Evolutionary conservation across 164 flowering plant genomes (phyloP), one percentile per base, ranked within the genome.

Genomic region (Aristolochia contorta): DNA sequence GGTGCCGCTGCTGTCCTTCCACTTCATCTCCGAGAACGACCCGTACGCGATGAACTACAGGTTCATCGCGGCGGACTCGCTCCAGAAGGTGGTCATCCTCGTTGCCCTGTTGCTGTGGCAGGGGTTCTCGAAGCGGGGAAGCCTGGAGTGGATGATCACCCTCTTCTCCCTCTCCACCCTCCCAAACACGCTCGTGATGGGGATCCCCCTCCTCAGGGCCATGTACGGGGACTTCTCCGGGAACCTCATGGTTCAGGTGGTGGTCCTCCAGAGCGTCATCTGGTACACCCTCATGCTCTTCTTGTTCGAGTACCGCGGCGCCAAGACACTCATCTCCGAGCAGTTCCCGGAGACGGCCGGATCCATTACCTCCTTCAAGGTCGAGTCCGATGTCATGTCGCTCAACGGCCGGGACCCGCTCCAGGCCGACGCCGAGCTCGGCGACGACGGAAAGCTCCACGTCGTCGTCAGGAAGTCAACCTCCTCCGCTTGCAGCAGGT

Each of bases 141-240:
- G 65, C 65, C 64, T 86, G 0, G 98, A 89, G 16, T 87, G 98
- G 97, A 71, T 82, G 80, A 92, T 89, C 68, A 92, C 97, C 1
- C 73, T 92, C 21, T 92, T 92, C 68, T 92, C 98, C 0, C 85
- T 92, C 46, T 87, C 97, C 13, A 80, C 96, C 4, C 87, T 89
- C 18, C 98, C 97, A 8, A 92, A 89, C 75, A 92, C 98, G 2
- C 89, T 92, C 12, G 98, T 92, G 45, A 89, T 92, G 96, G 97
- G 98, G 0, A 90, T 93, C 61, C 98, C 98, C 0, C 78, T 93
- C 6, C 65, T 93, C 14, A 77, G 62, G 43, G 97, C 90, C 76
- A 93, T 93, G 98, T 93, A 93, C 54, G 98, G 97, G 0, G 83
- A 80, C 2, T 80, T 71, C 71, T 88, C 97, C 0, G 97, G 80